A percentile compares a stretch with the other conserved stretches of the same genome.
Conservation (phyloP, 179 eudicot species). For the Spinacia oleracea region DNA sequence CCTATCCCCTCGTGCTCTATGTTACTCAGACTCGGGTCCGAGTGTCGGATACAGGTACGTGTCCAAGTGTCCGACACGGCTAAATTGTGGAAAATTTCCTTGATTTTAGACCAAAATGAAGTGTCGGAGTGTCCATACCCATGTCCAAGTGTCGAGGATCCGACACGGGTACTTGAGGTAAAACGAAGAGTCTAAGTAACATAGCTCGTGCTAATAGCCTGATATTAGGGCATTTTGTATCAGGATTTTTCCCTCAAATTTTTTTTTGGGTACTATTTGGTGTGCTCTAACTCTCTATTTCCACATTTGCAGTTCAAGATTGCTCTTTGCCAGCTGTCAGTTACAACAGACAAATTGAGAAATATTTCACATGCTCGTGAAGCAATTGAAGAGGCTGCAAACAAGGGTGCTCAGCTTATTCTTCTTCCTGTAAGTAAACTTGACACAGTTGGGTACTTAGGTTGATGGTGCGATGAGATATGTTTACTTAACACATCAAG, state of each 20-base stretch:
- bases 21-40: too few relatives aligned
- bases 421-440: conserved; percentile 64
- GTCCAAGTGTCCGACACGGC: too few relatives aligned
- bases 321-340: conserved; percentile 73
- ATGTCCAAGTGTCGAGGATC: too few relatives aligned
- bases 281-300: conserved; percentile 1
- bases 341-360: conserved; percentile 70
- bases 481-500: neutral
- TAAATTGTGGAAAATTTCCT: too few relatives aligned
- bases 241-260: neutral
- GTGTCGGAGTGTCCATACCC: too few relatives aligned
- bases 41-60: too few relatives aligned
- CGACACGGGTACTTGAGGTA: too few relatives aligned
- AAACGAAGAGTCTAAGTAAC: too few relatives aligned
- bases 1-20: neutral
- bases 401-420: conserved; percentile 74
- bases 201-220: too few relatives aligned
- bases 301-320: conserved; percentile 62
- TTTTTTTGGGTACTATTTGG: neutral
- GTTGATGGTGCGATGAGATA: neutral
- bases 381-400: conserved; percentile 70
- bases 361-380: conserved; percentile 75
- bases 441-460: neutral
- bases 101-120: too few relatives aligned
- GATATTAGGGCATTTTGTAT: neutral